Evolutionary conservation across 768 basidiomycete species (phyloP).

Genomic region (Russula lepida): DNA sequence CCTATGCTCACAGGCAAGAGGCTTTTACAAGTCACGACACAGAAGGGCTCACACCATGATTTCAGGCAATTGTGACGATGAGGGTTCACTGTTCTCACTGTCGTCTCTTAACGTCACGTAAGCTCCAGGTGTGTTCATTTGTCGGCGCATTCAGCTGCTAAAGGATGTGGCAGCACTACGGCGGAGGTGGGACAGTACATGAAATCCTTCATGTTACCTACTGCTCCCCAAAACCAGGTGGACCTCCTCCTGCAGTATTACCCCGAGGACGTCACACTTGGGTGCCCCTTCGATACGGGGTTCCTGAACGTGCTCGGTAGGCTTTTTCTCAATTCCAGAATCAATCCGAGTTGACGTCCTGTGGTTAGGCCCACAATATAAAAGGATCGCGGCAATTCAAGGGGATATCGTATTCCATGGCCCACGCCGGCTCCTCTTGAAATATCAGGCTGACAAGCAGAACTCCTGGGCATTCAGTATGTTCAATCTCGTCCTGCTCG

Average conservation of each 20-base stretch:
- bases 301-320: not conserved
- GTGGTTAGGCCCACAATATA: slow-evolving; percentile 17
- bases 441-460: slow-evolving; percentile 5
- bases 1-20: slow-evolving; percentile 19
- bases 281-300: slow-evolving; percentile 24
- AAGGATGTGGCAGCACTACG: slow-evolving; percentile 1
- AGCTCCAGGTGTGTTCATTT: not conserved
- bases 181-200: not conserved
- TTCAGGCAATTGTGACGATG: slow-evolving; percentile 18
- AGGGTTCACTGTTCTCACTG: slow-evolving; percentile 17
- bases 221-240: not conserved
- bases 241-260: slow-evolving; percentile 18
- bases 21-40: too few species aligned
- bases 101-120: slow-evolving; percentile 15
- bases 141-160: not conserved
- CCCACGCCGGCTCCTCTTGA: slow-evolving; percentile 11
- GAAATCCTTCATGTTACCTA: slow-evolving; percentile 11
- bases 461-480: slow-evolving; percentile 9
- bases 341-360: not conserved
- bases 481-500: not conserved
- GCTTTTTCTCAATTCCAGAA: not conserved
- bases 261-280: slow-evolving; percentile 20
- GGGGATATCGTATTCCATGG: slow-evolving; percentile 16
- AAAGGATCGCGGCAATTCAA: slow-evolving; percentile 21
- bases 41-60: not conserved